Evolutionary conservation across 768 basidiomycete species (phyloP), one percentile per base, ranked within the genome.

Genomic region (Serendipita sp.): DNA sequence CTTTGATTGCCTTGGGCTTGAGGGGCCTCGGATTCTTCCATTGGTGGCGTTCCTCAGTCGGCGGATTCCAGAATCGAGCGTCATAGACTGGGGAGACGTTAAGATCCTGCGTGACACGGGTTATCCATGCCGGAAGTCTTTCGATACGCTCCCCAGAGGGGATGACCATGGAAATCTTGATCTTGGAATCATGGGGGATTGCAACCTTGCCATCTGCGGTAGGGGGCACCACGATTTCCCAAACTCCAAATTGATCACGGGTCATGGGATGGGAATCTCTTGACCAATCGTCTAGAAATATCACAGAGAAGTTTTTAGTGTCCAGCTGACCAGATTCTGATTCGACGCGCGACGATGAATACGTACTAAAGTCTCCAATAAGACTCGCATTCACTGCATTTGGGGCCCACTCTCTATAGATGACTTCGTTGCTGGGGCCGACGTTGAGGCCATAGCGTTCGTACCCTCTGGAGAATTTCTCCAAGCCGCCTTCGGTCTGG

Each of bases 51-150:
- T 89, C 75, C 26, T 78, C 74, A 42, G 75, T 69, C 20, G 90
- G 85, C 1, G 96, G 96, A 72, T 98, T 97, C 96, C 96, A 99
- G 74, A 99, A 96, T n/a, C 90, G 84, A 20, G 91, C 90, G 65
- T 99, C 96, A 72, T 95, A 99, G 3, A 89, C 80, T 14, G 92
- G 89, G 17, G 96, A 98, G 44, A 90, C 82, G 53, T 74, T 71
- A 63, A 98, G 75, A 71, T 99, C 92, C 72, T 99, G 96, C 3
- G 95, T 97, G 65, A 98, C 95, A 65, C 95, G 89, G 63, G 74
- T 84, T 69, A 91, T 93, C 96, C 95, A 99, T 3, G 88, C 84
- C 3, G 96, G 95, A 42, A 98, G 71, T 42, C 94, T 84, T 71
- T 99, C 96, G 65, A 96, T 87, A 33, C 90, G 85, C 66, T 82